Percentiles rank a stretch among this genome's conserved stretches.
These are phyloP conservation scores for Pestalotiopsis sp. DNA, from an alignment of 2,329 filamentous ascomycete genomes.

Conservation along the genomic window DNA sequence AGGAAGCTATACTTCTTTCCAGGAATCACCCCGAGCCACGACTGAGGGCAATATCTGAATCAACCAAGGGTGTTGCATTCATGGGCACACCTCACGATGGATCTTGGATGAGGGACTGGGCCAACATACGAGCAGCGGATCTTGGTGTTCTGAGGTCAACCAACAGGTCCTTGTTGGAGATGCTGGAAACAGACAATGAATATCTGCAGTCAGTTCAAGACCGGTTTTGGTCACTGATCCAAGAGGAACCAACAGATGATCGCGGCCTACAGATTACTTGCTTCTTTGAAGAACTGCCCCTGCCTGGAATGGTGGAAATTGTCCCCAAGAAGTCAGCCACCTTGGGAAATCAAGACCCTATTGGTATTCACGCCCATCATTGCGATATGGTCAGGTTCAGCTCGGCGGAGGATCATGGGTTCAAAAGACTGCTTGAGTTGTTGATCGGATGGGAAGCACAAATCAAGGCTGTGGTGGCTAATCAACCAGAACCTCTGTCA, in stretches of 20 bases:
- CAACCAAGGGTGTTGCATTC: slow-evolving; percentile 31
- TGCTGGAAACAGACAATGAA: slow-evolving; percentile 12
- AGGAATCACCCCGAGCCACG: slow-evolving; percentile 29
- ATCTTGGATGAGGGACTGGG: slow-evolving; percentile 34
- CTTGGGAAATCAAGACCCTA: slow-evolving; percentile 26
- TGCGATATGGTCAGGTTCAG: slow-evolving; percentile 33
- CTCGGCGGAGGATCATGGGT: slow-evolving; percentile 28
- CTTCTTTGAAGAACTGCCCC: slow-evolving; percentile 36
- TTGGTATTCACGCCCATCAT: slow-evolving; percentile 32
- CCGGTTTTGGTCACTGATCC: slow-evolving; percentile 24
- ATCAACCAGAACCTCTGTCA: no score
- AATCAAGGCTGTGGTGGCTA: no score
- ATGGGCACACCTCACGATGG: slow-evolving; percentile 39
- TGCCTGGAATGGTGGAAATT: slow-evolving; percentile 22
- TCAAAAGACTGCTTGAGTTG: slow-evolving; percentile 25
- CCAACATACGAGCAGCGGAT: slow-evolving; percentile 24
- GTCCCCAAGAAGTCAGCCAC: slow-evolving; percentile 31
- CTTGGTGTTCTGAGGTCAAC: slow-evolving; percentile 31
- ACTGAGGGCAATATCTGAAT: slow-evolving; percentile 28
- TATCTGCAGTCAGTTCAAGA: neutral
- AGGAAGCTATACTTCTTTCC: slow-evolving; percentile 32
- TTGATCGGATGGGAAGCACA: slow-evolving; percentile 16
- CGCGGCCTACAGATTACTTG: slow-evolving; percentile 27
- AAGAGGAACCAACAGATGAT: slow-evolving; percentile 15
- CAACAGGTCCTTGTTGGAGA: slow-evolving; percentile 29